Conservation (phyloP, 345 rosid species). For the Carallia pectinifolia region DNA sequence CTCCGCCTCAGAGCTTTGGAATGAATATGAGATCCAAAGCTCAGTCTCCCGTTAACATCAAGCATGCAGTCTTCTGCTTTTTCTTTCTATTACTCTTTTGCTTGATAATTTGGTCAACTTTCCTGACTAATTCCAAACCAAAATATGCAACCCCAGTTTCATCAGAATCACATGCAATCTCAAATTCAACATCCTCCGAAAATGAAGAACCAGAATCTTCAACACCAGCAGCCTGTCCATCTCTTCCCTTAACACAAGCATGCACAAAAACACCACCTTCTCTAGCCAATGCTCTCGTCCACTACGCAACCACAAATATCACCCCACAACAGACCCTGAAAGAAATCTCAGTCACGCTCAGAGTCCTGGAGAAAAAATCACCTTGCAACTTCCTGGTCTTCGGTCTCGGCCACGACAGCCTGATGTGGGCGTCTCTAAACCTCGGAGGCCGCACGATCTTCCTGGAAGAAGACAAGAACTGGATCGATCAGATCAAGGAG, state of each 20-base stretch:
- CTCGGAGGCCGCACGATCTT: slow-evolving; percentile 83
- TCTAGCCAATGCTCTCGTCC: slow-evolving; percentile 64
- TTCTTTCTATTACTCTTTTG: slow-evolving; percentile 45
- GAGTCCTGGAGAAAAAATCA: slow-evolving; percentile 57
- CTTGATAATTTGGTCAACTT: slow-evolving; percentile 39
- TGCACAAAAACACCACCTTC: slow-evolving; percentile 67
- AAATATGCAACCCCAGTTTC: slow-evolving; percentile 5
- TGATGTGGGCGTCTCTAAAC: slow-evolving; percentile 85
- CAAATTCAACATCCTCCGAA: slow-evolving; percentile 14
- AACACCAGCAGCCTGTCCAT: slow-evolving; percentile 18
- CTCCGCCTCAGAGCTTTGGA: background rate
- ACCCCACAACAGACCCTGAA: slow-evolving; percentile 86
- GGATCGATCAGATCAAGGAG: slow-evolving; percentile 58
- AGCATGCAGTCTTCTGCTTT: slow-evolving; percentile 33
- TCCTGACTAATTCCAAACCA: slow-evolving; percentile 35
- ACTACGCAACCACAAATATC: slow-evolving; percentile 68
- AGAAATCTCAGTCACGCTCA: slow-evolving; percentile 69
- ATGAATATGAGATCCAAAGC: slow-evolving; percentile 32
- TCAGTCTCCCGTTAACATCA: slow-evolving; percentile 34
- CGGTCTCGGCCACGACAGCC: slow-evolving; percentile 87
- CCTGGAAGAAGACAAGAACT: slow-evolving; percentile 74
- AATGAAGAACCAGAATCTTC: slow-evolving; percentile 9
- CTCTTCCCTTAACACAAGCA: slow-evolving; percentile 12
- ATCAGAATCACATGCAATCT: background rate
- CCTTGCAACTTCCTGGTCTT: slow-evolving; percentile 89